Base-by-base conservation (phyloP, 768 basidiomycete genomes). In the Cyclocybe aegerita region DNA sequence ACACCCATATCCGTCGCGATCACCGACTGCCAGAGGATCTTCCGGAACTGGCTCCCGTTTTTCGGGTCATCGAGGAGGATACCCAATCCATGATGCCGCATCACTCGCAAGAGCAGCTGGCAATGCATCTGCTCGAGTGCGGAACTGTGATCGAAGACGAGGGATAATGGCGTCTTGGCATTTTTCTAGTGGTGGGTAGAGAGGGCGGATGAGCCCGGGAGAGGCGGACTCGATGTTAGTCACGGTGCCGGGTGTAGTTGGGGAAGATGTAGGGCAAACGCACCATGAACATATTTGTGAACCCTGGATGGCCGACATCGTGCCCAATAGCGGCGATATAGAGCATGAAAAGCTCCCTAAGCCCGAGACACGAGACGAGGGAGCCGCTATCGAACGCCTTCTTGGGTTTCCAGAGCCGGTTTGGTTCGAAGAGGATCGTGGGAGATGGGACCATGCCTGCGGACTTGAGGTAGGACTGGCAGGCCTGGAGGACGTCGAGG, bases 1-100 rank as follows among this genome's bases (percentile, higher is more conserved):
- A 96, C 82, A 47, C 85, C 78, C 94, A 99, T 97, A 61, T 99
- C 97, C 16, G 96, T 99, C 7, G 93, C 89, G 12, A 98, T 78
- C 4, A 99, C 85, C 2, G 90, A 86, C 46, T 87, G 78, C 45
- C 80, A 79, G n/a, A 98, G 78, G 4, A 90, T 75, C 64, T 83
- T 87, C 47, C 90, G 80, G 62, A 91, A 87, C 16, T 70, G 68
- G 39, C 42, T 56, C 1, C 80, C 79, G 40, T 68, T 63, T 16
- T 58, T 55, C 0, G 80, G 75, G 49, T 80, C 77, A 55, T 89
- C 86, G 31, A 92, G 72, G 2, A 92, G 66, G 35, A 76, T 75
- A 7, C 80, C 83, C 44, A 96, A 74, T 5, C 90, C 90, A 63
- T 94, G 86, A 43, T 80, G 80, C 23, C 88, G 83, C 76, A 98